These are phyloP conservation scores for Plantago coronopus DNA, from an alignment of 305 asterid species.

Conservation along the genomic window DNA sequence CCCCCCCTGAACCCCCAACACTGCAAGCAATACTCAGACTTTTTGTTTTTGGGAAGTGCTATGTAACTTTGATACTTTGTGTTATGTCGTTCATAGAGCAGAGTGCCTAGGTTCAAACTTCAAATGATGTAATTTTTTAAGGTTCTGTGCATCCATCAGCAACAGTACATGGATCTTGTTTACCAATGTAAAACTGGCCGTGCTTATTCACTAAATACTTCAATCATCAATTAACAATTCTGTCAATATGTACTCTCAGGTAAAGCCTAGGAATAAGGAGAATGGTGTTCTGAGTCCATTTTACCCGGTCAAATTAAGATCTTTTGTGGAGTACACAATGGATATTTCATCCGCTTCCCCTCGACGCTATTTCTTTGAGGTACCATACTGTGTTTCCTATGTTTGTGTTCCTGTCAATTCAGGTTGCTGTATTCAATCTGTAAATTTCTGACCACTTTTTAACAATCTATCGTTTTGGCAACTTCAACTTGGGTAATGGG, in stretches of 20 bases:
- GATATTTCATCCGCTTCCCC: slow-evolving; percentile 93
- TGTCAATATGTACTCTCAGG: slow-evolving; percentile 40
- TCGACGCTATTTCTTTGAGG: slow-evolving; percentile 89
- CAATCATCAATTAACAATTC: slow-evolving; percentile 12
- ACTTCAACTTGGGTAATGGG: no score
- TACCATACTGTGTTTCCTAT: slow-evolving; percentile 25
- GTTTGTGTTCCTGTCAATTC: slow-evolving; percentile 13
- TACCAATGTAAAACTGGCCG: slow-evolving; percentile 1
- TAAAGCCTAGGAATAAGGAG: slow-evolving; percentile 42
- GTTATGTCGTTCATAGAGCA: slow-evolving; percentile 11
- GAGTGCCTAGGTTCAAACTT: slow-evolving; percentile 14
- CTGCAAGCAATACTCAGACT: no score
- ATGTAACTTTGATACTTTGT: neutral
- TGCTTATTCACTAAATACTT: slow-evolving; percentile 7
- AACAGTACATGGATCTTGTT: neutral
- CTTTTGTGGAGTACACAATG: slow-evolving; percentile 77
- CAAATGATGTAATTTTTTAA: slow-evolving; percentile 2
- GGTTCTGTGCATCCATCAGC: neutral
- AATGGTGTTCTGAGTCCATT: slow-evolving; percentile 26
- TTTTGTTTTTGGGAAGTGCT: neutral
- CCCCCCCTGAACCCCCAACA: neutral
- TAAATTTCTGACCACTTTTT: neutral
- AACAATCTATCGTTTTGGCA: neutral
- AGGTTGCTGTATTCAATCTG: neutral
- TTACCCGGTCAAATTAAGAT: slow-evolving; percentile 61